Evolutionary conservation across 1,284 basidiomycete species (phyloP), one percentile per base, ranked within the genome.

Genomic region (Cronartium quercuum): DNA sequence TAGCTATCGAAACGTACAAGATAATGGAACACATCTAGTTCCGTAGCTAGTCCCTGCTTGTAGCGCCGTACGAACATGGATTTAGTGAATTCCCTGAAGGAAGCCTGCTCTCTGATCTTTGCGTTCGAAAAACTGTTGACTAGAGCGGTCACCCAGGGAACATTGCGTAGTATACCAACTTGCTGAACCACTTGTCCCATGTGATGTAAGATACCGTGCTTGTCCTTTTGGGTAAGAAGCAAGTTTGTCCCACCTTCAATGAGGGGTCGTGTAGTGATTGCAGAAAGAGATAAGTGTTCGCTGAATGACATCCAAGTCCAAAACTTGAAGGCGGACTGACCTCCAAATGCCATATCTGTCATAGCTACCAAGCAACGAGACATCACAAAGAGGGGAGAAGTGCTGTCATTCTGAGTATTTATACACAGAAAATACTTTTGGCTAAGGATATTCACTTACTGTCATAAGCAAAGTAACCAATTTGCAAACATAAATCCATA

Each of bases 101-200:
- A 21, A 44, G 15, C 24, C 24, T 70, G 68, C 24, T 70, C 38
- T 41, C 47, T 64, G 35, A 58, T 44, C 42, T 69, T 51, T 62
- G 57, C n/a, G 55, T 62, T 63, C 29, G 68, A 44, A 40, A 40
- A 62, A 9, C 42, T 35, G 18, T 70, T 61, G 58, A 70, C 68
- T 37, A 70, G 29, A 42, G 68, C 42, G 21, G 68, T 70, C 40
- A 70, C 42, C 68, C 68, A 70, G 18, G 68, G 68, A 42, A 70
- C 61, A n/a, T 70, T 70, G 38, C 68, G 57, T 47, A 70, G 24
- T n/a, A 70, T 70, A 6, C 68, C 68, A 70, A 70, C 68, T 70
- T 70, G 68, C 47, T 60, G 68, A 18, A 70, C 68, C 10, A 70
- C 68, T 70, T 44, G 38, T 55, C 68, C 68, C 68, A 70, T 70